Percentiles rank a stretch among this genome's conserved stretches.
Conservation (phyloP, 225 moss, liverwort and hornwort species). For the Marchantia polymorpha region DNA sequence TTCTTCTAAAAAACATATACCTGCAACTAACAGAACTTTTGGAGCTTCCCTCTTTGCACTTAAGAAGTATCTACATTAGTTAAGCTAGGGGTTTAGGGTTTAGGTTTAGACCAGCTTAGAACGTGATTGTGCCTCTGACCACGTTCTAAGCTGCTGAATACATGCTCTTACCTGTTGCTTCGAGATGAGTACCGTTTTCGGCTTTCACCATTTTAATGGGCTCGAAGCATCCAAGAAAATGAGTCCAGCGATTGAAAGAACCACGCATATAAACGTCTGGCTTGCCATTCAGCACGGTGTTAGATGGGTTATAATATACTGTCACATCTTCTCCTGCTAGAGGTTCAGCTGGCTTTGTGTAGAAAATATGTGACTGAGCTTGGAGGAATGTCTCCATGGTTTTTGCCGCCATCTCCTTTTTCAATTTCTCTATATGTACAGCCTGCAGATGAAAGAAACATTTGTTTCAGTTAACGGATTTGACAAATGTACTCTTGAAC, state of each 20-base stretch:
- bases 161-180: conserved; percentile 32
- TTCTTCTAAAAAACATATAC: background rate
- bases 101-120: too few species aligned
- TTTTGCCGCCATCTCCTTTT: conserved; percentile 25
- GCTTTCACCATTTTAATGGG: conserved; percentile 29
- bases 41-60: background rate
- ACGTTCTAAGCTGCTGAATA: background rate
- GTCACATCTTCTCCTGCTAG: conserved; percentile 33
- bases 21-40: background rate
- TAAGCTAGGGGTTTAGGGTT: too few species aligned
- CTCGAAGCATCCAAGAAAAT: conserved; percentile 24
- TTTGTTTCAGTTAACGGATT: background rate
- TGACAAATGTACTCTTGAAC: background rate
- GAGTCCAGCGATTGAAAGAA: conserved; percentile 45
- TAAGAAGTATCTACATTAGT: background rate
- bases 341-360: conserved; percentile 33
- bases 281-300: conserved; percentile 40
- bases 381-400: conserved; percentile 31
- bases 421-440: conserved; percentile 20
- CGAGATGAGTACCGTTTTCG: conserved; percentile 30
- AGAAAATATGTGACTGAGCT: conserved; percentile 40
- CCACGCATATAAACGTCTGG: conserved; percentile 39
- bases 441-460: conserved; percentile 15
- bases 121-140: background rate
- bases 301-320: conserved; percentile 43